Base-by-base conservation (phyloP, 495 filamentous ascomycete genomes). In the Penicillium paxilli region DNA sequence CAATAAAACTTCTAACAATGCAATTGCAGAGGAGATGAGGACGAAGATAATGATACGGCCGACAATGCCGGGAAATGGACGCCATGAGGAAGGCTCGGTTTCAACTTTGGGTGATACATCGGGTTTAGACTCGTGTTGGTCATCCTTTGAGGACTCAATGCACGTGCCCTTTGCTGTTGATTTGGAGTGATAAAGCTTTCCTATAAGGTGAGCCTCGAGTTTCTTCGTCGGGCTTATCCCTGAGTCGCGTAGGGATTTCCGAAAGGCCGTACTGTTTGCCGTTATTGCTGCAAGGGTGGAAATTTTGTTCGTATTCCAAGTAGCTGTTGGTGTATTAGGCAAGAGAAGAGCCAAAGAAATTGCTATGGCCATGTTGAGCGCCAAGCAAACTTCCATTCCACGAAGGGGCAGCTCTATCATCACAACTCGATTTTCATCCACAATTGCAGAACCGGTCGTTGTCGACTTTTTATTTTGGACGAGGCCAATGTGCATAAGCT, bases 321-420 rank as follows among this genome's bases (percentile, higher is more conserved):
- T 45, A 16, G 52, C 12, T 19, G 44, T n/a, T 7, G 38, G 16
- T 3, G 20, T 22, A 2, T n/a, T 33, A 1, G 19, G 11, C 2
- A 11, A 20, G 11, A 42, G n/a, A 1, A 44, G 1, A 19, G 47
- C 28, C 33, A 55, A 55, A 4, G 16, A 22, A 24, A 47, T 44
- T 3, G 37, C 24, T 0, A 54, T 21, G 16, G 47, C 6, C 0
- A 44, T 48, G 0, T 8, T 12, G 5, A 59, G 1, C 9, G 8
- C 41, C 1, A 59, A 33, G 22, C 57, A 59, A 1, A 23, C 57
- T 22, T 59, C 57, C 19, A 59, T 59, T 2, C 17, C 42, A 2
- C 57, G 51, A 4, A 59, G 52, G 4, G 57, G 47, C 9, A 59
- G 3, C 17, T 59, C 17, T 8, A 45, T 25, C 51, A 59, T 51